Evolutionary conservation across 192 early-diverging fungal genomes (phyloP).

Genomic region (Coemansia javaensis): DNA sequence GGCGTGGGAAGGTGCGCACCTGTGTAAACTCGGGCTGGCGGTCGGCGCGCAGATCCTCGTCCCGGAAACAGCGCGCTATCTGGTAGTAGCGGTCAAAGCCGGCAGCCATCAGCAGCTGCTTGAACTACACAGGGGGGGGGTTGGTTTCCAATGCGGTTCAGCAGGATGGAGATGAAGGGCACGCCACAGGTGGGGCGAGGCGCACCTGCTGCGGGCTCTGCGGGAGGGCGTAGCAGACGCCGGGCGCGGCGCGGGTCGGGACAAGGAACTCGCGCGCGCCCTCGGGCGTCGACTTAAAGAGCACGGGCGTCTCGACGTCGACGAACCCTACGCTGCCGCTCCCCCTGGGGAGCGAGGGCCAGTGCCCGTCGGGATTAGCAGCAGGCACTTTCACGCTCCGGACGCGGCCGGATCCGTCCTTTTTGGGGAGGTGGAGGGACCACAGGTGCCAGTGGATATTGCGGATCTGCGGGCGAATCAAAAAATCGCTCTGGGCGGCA

Average conservation of each 20-base stretch:
- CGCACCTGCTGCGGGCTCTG: slow-evolving; percentile 84
- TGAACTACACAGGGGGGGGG: slow-evolving; percentile 69
- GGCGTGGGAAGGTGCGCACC: too few relatives aligned
- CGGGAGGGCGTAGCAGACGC: slow-evolving; percentile 79
- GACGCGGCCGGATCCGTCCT: too few relatives aligned
- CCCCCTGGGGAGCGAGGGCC: too few relatives aligned
- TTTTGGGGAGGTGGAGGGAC: too few relatives aligned
- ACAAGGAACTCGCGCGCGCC: slow-evolving; percentile 93
- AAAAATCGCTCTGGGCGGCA: too few relatives aligned
- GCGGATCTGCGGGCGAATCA: too few relatives aligned
- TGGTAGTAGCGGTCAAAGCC: slow-evolving; percentile 91
- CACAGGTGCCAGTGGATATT: too few relatives aligned
- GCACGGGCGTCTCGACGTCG: slow-evolving; percentile 88
- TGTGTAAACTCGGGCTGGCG: slow-evolving; percentile 95
- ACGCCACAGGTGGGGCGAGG: background rate
- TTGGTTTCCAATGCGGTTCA: too few relatives aligned
- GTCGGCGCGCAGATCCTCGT: slow-evolving; percentile 82
- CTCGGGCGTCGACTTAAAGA: slow-evolving; percentile 91
- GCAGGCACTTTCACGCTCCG: too few relatives aligned
- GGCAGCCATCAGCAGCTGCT: slow-evolving; percentile 87
- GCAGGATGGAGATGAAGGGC: too few relatives aligned
- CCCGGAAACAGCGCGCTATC: slow-evolving; percentile 87
- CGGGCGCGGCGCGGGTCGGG: slow-evolving; percentile 66
- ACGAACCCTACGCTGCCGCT: slow-evolving; percentile 74
- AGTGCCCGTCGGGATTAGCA: background rate